Percentiles rank a stretch among this genome's conserved stretches.
phyloP scores from a whole-genome alignment of 2,329 filamentous ascomycete genomes.

The Capronia americana region DNA sequence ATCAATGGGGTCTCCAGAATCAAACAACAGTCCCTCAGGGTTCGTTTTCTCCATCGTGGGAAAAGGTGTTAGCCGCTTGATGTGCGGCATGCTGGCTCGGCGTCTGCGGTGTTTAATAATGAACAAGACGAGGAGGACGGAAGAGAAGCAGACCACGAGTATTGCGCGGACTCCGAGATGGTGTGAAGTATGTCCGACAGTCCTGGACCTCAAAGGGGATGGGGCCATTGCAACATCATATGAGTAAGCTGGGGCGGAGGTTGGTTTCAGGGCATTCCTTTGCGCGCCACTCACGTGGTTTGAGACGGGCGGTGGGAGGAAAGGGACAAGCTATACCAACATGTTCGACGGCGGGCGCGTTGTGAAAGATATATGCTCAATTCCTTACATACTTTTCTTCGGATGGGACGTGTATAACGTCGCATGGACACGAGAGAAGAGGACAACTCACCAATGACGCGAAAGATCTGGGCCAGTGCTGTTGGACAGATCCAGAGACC shows the following conservation, averaged over 20 bases:
- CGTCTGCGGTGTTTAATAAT: not conserved
- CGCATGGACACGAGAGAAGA: conserved; percentile 17
- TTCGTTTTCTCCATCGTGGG: not conserved
- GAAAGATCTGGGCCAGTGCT: not conserved
- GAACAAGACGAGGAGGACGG: not conserved
- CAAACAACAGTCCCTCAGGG: not conserved
- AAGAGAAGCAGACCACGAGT: conserved; percentile 15
- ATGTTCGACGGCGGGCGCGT: not conserved
- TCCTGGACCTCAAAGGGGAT: conserved; percentile 1
- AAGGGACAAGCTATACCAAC: conserved; percentile 8
- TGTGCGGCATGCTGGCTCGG: not conserved
- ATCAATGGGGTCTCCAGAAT: not conserved
- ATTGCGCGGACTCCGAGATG: conserved; percentile 2
- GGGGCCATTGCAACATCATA: conserved; percentile 13
- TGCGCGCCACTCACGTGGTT: not conserved
- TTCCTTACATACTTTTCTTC: not conserved
- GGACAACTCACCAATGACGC: conserved; percentile 12
- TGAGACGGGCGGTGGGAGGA: not conserved
- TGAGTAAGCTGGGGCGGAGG: conserved; percentile 10
- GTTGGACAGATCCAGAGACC: conserved; percentile 18
- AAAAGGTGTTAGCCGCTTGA: not conserved
- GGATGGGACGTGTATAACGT: conserved; percentile 16
- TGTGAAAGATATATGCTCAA: conserved; percentile 10
- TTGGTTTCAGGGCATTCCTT: conserved; percentile 11
- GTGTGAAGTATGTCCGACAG: not conserved